Conservation (phyloP, 768 basidiomycete species). For the Mrakia blollopis region DNA sequence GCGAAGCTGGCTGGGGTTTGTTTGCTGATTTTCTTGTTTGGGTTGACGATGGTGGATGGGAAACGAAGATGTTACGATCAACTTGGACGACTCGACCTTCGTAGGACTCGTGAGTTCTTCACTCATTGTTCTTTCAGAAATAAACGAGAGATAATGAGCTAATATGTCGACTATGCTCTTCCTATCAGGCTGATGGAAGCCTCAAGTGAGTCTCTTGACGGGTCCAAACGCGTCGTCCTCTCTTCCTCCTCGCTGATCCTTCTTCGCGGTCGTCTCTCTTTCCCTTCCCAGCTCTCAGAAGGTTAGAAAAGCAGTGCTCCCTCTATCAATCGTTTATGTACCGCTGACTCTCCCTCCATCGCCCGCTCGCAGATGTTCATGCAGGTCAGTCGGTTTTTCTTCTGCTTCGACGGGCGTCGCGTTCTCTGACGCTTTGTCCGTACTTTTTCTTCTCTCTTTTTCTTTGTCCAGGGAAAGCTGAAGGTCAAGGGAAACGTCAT, state of each 20-base stretch:
- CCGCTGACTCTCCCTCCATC: not conserved
- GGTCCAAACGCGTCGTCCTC: not conserved
- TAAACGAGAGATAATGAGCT: too few species aligned
- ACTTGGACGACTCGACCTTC: conserved; percentile 28
- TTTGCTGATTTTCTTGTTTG: not conserved
- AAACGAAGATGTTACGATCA: conserved; percentile 28
- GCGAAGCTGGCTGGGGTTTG: not conserved
- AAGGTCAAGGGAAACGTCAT: conserved; percentile 35
- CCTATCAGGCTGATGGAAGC: conserved; percentile 27
- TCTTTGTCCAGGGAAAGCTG: conserved; percentile 6
- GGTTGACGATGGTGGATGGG: not conserved
- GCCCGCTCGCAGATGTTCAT: conserved; percentile 25
- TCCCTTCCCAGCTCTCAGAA: conserved; percentile 17
- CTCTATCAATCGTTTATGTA: too few species aligned
- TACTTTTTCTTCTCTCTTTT: not conserved
- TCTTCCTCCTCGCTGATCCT: not conserved
- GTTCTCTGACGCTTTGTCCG: not conserved
- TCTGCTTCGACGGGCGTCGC: not conserved
- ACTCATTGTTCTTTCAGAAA: too few species aligned
- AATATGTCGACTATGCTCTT: too few species aligned
- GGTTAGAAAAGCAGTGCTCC: too few species aligned
- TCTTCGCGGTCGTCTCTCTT: not conserved
- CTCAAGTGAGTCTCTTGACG: conserved; percentile 16
- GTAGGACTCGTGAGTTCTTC: conserved; percentile 24
- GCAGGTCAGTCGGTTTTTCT: conserved; percentile 5